These are phyloP conservation scores for Calvatia gigantea DNA, from an alignment of 768 basidiomycete genomes.

Conservation along the genomic window DNA sequence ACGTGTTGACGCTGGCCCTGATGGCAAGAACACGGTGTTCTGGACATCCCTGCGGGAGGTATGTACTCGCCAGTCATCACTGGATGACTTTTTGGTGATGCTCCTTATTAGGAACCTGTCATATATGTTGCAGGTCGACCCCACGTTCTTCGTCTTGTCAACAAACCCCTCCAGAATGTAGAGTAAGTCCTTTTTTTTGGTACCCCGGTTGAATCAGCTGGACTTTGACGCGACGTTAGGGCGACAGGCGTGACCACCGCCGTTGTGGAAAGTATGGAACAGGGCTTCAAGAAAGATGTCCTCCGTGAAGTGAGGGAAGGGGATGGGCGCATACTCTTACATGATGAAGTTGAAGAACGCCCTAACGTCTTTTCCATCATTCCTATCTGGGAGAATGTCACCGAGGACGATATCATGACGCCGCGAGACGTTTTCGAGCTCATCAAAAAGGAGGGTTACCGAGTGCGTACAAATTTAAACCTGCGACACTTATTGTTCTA, in stretches of 20 bases:
- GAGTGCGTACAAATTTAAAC: constrained; percentile 37
- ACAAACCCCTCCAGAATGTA: constrained; percentile 90
- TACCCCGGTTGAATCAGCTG: background rate
- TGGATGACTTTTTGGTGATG: constrained; percentile 7
- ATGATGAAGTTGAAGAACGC: constrained; percentile 93
- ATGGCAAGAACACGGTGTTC: constrained; percentile 70
- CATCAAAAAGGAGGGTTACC: constrained; percentile 75
- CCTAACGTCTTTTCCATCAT: constrained; percentile 89
- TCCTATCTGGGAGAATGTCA: constrained; percentile 90
- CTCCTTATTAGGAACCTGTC: constrained; percentile 74
- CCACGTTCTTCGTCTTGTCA: constrained; percentile 85
- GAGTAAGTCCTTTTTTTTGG: constrained; percentile 55
- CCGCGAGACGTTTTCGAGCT: constrained; percentile 77
- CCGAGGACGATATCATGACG: constrained; percentile 81
- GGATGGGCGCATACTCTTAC: constrained; percentile 79
- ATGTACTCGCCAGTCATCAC: background rate
- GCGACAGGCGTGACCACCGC: constrained; percentile 91
- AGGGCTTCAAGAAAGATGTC: constrained; percentile 83
- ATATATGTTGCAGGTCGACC: constrained; percentile 84
- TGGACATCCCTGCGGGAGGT: constrained; percentile 98
- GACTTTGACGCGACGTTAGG: constrained; percentile 32
- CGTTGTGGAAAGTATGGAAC: constrained; percentile 91
- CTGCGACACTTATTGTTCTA: background rate
- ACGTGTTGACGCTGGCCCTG: constrained; percentile 76
- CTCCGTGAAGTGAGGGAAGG: constrained; percentile 72